phyloP scores from a whole-genome alignment of 768 basidiomycete genomes.

The Mrakia gelida region DNA sequence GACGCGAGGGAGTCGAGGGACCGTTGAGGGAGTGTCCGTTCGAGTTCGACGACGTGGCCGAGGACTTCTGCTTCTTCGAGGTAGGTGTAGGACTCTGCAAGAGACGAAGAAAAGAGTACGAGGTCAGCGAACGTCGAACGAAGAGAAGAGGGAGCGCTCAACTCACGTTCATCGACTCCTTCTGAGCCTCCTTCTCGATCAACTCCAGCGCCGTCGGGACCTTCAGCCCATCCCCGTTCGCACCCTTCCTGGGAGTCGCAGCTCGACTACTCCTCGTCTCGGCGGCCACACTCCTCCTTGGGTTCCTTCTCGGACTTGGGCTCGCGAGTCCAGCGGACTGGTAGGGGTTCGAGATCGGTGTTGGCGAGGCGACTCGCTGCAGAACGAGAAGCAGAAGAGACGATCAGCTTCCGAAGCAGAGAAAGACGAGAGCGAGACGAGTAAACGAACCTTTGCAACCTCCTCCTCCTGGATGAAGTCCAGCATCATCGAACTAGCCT shows the following conservation, averaged over 20 bases:
- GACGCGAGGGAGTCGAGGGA: neutral
- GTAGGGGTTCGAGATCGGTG: slow-evolving; percentile 24
- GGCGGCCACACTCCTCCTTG: slow-evolving; percentile 15
- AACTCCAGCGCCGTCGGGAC: slow-evolving; percentile 8
- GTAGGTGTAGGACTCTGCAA: slow-evolving; percentile 7
- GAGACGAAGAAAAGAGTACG: neutral
- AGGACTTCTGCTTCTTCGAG: slow-evolving; percentile 16
- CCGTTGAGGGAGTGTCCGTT: neutral
- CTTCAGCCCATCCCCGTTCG: neutral
- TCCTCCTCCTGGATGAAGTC: slow-evolving; percentile 29
- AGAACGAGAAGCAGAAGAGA: neutral
- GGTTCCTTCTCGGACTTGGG: slow-evolving; percentile 26
- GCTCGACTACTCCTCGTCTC: slow-evolving; percentile 15
- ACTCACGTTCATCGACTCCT: slow-evolving; percentile 5
- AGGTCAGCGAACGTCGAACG: neutral
- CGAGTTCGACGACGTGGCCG: neutral
- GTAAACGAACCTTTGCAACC: slow-evolving; percentile 4
- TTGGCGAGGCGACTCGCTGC: slow-evolving; percentile 1
- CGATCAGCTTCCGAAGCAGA: neutral
- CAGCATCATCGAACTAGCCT: slow-evolving; percentile 22
- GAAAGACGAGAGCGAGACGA: neutral
- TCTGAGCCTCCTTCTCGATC: slow-evolving; percentile 21
- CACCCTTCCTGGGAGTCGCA: neutral
- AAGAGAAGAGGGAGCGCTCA: neutral
- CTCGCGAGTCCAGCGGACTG: slow-evolving; percentile 28